These are phyloP conservation scores for Venturia oleaginea DNA, from an alignment of 2,329 filamentous ascomycete species.

Conservation along the genomic window DNA sequence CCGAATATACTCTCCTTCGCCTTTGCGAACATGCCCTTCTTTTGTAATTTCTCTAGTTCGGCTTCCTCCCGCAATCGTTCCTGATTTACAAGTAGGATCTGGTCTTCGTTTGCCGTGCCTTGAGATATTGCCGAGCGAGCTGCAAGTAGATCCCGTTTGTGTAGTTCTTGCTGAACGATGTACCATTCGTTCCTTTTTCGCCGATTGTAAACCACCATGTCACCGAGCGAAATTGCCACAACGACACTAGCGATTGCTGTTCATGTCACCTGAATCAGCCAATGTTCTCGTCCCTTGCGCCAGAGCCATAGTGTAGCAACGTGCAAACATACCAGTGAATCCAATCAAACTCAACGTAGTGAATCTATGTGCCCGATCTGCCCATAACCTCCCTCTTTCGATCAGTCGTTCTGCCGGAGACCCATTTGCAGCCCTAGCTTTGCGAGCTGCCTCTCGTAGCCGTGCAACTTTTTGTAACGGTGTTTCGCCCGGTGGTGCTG, in stretches of 20 bases:
- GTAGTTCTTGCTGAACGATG: slow-evolving; percentile 40
- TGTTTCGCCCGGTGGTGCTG: slow-evolving; percentile 39
- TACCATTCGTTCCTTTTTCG: slow-evolving; percentile 54
- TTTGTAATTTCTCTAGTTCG: slow-evolving; percentile 32
- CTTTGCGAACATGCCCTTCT: slow-evolving; percentile 28
- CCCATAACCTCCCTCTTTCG: slow-evolving; percentile 44
- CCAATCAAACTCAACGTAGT: slow-evolving; percentile 53
- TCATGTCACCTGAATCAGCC: neutral
- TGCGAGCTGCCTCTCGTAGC: slow-evolving; percentile 39
- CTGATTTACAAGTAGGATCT: slow-evolving; percentile 42
- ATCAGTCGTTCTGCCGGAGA: slow-evolving; percentile 44
- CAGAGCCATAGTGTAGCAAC: neutral
- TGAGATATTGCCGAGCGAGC: slow-evolving; percentile 34
- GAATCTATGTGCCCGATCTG: slow-evolving; percentile 52
- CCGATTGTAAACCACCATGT: slow-evolving; percentile 60
- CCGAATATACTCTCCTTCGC: slow-evolving; percentile 25
- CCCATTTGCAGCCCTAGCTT: slow-evolving; percentile 40
- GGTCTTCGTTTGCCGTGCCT: slow-evolving; percentile 40
- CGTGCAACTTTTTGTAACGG: slow-evolving; percentile 46
- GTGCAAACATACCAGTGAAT: slow-evolving; percentile 43
- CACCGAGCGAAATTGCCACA: slow-evolving; percentile 54
- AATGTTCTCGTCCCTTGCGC: neutral
- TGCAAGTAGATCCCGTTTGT: slow-evolving; percentile 32
- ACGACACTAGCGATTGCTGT: slow-evolving; percentile 50
- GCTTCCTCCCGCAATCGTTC: slow-evolving; percentile 56